Percentiles rank a stretch among this genome's conserved stretches.
These are phyloP conservation scores for Trichoderma sp. DNA, from an alignment of 2,329 filamentous ascomycete species.

Conservation along the genomic window DNA sequence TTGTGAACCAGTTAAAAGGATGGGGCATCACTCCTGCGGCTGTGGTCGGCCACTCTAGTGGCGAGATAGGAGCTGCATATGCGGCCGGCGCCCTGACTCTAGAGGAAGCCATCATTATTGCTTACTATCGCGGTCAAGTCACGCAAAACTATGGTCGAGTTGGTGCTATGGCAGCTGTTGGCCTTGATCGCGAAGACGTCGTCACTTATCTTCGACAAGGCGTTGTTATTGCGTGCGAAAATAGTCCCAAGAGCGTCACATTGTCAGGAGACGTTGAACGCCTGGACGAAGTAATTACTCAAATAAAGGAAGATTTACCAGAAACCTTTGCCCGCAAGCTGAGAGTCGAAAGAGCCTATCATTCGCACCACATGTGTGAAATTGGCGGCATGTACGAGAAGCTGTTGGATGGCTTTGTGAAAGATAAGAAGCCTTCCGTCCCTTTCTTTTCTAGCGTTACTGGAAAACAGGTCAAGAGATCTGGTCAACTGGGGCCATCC, in stretches of 20 bases:
- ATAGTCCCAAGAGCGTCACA: conserved; percentile 54
- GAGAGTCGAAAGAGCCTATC: conserved; percentile 53
- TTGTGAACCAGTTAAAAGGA: neutral
- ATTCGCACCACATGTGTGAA: conserved; percentile 42
- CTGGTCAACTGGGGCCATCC: neutral
- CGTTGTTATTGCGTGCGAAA: conserved; percentile 48
- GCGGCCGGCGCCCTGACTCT: conserved; percentile 27
- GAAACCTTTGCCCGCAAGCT: conserved; percentile 50
- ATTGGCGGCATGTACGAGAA: conserved; percentile 12
- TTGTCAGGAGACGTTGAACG: conserved; percentile 51
- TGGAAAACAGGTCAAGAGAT: neutral
- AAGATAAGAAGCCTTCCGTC: conserved; percentile 36
- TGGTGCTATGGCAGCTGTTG: conserved; percentile 25
- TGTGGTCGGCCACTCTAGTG: conserved; percentile 22
- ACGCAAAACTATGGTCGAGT: neutral
- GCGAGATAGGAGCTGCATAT: conserved; percentile 35
- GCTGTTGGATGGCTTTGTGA: neutral
- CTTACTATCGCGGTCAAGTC: conserved; percentile 17
- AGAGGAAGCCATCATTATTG: conserved; percentile 7
- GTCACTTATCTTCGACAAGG: neutral
- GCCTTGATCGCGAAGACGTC: neutral
- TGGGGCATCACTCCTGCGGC: conserved; percentile 5
- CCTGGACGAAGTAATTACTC: conserved; percentile 41
- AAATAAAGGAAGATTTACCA: conserved; percentile 42
- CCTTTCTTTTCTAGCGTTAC: conserved; percentile 44